Percentiles rank a stretch among this genome's conserved stretches.
These are phyloP conservation scores for Metarhizium brunneum DNA, from an alignment of 2,329 filamentous ascomycete species.

Conservation along the genomic window DNA sequence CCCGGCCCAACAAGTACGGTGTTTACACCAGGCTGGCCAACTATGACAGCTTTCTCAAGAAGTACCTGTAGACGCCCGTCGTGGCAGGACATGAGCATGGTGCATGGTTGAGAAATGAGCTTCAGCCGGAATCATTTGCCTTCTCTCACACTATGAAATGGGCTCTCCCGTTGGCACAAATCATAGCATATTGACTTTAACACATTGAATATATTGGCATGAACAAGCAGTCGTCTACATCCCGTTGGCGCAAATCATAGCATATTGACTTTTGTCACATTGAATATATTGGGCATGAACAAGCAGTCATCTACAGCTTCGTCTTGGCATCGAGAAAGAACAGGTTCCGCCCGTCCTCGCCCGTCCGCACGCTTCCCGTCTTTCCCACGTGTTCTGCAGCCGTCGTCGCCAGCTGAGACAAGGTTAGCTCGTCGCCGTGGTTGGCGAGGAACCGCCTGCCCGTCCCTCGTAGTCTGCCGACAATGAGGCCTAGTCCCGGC, in stretches of 20 bases:
- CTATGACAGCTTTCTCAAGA: not conserved
- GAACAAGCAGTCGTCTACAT: no score
- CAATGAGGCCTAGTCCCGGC: constrained; percentile 11
- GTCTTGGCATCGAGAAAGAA: constrained; percentile 9
- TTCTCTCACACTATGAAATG: no score
- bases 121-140: no score
- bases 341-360: constrained; percentile 9
- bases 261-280: no score
- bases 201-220: not conserved
- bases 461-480: constrained; percentile 10
- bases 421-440: constrained; percentile 13
- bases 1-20: not conserved
- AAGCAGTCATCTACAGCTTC: constrained; percentile 5
- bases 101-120: no score
- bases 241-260: no score
- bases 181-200: no score
- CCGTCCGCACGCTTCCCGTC: constrained; percentile 5
- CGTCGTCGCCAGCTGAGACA: constrained; percentile 8
- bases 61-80: not conserved
- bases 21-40: not conserved
- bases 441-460: constrained; percentile 19
- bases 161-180: no score
- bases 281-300: not conserved
- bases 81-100: no score
- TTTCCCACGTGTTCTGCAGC: constrained; percentile 13